These are phyloP conservation scores for Microcyclosporella mali DNA, from an alignment of 2,329 filamentous ascomycete species.

Conservation along the genomic window DNA sequence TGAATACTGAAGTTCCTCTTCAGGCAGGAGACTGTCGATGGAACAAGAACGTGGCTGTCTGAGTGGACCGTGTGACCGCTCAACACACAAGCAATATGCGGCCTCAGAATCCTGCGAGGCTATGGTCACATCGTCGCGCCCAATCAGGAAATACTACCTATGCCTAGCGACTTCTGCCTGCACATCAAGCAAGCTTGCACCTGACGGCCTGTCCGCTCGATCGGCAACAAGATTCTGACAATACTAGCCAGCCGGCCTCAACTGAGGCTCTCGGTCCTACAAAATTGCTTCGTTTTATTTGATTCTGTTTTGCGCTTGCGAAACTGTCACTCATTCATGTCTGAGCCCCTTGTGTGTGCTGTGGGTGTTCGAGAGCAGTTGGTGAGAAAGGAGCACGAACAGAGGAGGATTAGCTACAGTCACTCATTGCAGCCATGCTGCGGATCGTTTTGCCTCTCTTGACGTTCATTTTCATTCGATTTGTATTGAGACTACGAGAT, in stretches of 20 bases:
- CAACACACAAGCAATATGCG: too few species aligned
- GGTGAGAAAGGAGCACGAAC: neutral
- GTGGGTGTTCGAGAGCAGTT: neutral
- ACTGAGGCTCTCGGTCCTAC: neutral
- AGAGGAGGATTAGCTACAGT: conserved; percentile 1
- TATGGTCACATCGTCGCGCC: neutral
- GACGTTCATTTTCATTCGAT: too few species aligned
- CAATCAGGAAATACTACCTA: neutral
- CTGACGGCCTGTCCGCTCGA: too few species aligned
- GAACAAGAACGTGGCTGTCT: too few species aligned
- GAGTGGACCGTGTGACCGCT: too few species aligned
- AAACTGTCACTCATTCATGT: conserved; percentile 3
- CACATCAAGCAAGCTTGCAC: neutral
- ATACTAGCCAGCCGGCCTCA: neutral
- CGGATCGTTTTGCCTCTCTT: too few species aligned
- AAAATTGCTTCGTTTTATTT: conserved; percentile 4
- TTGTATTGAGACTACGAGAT: too few species aligned
- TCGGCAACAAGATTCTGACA: neutral
- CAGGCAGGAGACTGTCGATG: too few species aligned
- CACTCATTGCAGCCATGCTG: neutral
- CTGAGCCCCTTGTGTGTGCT: neutral
- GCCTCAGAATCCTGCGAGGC: neutral
- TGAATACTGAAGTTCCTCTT: too few species aligned
- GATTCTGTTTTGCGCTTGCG: neutral
- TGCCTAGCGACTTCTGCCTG: neutral